Base-by-base conservation (phyloP, 768 basidiomycete species). In the Tylopilus rubrobrunneus region DNA sequence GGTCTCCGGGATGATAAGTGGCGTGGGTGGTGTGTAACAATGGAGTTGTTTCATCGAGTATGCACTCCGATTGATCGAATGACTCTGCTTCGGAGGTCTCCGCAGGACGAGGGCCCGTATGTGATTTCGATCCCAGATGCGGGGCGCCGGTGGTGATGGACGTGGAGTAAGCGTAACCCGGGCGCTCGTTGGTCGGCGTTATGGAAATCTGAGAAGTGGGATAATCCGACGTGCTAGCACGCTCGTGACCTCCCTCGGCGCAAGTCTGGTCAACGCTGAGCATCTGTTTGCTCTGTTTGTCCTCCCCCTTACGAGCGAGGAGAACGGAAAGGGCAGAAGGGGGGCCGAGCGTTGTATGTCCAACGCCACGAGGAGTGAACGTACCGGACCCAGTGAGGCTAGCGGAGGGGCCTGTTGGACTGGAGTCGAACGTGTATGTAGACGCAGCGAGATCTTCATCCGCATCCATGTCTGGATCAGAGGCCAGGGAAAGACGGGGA, bases 321-420 rank as follows among this genome's bases (percentile, higher is more conserved):
- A 75, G 67, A 34, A 73, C 45, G n/a, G 74, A 74, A 34, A 73
- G 63, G 11, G 63, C 68, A 4, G 74, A 75, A 34, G 71, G 70
- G 15, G 56, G 56, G 1, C 48, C 63, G 19, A 59, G 47, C 34
- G 57, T 40, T 55, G 62, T 44, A 64, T 67, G 40, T 23, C 56
- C 56, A n/a, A 52, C 9, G 34, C 53, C 48, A 19, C 67, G 71
- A 25, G 66, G 57, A n/a, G 65, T 64, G 45, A 61, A 63, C 34
- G 7, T 29, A 19, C 53, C 55, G 7, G 65, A 57, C 3, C 46
- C 58, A 2, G 46, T 49, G 23, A 39, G 33, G 12, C 45, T 52
- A 27, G 54, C 47, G 5, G 55, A 53, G 10, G 25, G 56, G 21
- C 15, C 52, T 25, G 53, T 50, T 8, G 53, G 57, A 33, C 55